Conservation (phyloP, 2,329 filamentous ascomycete genomes). For the Cyphellophora europaea region DNA sequence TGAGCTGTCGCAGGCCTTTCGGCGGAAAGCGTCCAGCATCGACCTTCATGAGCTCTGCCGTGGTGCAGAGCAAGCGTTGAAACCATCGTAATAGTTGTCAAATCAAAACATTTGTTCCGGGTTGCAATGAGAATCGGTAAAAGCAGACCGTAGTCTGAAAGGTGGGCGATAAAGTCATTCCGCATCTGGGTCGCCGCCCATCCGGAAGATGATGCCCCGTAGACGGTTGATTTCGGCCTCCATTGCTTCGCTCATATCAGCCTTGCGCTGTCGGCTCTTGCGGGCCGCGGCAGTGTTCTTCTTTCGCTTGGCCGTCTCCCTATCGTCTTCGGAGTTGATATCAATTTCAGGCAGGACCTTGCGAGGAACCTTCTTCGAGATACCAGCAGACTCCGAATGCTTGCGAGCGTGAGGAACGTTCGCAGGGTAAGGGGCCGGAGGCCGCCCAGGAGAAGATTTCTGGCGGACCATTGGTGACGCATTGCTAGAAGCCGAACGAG, state of each 20-base stretch:
- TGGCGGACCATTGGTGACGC: slow-evolving; percentile 18
- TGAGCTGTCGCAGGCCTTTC: slow-evolving; percentile 3
- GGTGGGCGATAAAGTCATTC: slow-evolving; percentile 1
- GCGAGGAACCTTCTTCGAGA: slow-evolving; percentile 58
- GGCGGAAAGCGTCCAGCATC: slow-evolving; percentile 8
- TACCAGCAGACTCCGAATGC: slow-evolving; percentile 58
- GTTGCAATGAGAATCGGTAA: not conserved
- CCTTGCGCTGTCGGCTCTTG: slow-evolving; percentile 78
- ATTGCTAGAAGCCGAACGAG: slow-evolving; percentile 21
- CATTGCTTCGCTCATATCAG: slow-evolving; percentile 61
- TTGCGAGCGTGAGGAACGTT: slow-evolving; percentile 41
- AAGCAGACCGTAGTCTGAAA: not conserved
- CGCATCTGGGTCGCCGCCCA: slow-evolving; percentile 17
- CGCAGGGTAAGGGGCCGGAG: slow-evolving; percentile 20
- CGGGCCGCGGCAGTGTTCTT: slow-evolving; percentile 82
- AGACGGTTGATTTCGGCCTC: slow-evolving; percentile 34
- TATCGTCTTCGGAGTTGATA: slow-evolving; percentile 62
- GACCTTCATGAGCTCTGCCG: slow-evolving; percentile 9
- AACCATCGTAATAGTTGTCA: slow-evolving; percentile 4
- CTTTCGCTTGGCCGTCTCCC: slow-evolving; percentile 75
- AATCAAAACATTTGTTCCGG: not conserved
- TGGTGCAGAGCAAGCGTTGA: slow-evolving; percentile 7
- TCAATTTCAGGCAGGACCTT: slow-evolving; percentile 66
- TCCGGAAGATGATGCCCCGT: slow-evolving; percentile 14
- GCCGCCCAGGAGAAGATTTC: slow-evolving; percentile 26